Base-by-base conservation (phyloP, 352 stramenopile species). In the Globisporangium iwayamae region DNA sequence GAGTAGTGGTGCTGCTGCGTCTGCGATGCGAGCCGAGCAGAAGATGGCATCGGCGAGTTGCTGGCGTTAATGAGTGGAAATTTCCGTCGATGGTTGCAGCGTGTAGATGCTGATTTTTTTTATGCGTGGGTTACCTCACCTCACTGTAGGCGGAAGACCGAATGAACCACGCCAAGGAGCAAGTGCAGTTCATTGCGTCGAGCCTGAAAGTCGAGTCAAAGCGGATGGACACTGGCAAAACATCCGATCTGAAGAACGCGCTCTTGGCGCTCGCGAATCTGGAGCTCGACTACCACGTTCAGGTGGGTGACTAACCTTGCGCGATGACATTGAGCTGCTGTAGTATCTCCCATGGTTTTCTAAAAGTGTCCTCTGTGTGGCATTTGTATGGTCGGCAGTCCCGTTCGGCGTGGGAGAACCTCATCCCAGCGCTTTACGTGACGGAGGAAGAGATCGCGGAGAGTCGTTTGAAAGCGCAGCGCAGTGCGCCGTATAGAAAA, bases 141-240 rank as follows among this genome's bases (percentile, higher is more conserved):
- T 3, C 18, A 2, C 8, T 50, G 0, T 38, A 92, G 83, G 87
- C 87, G 2, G 87, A 96, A 70, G 87, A 94, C 51, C 76, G 85
- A 18, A 94, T 96, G 85, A 96, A 96, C 56, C 73, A 89, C 32
- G 87, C 87, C 6, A 87, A 88, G 48, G 85, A 94, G 57, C 87
- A 96, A 76, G 87, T 96, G 22, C 78, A 92, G 20, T 96, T 96
- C 57, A 96, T 96, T 41, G 85, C 87, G 13, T 89, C 83, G 41
- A 96, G 87, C 61, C 65, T 96, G 14, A 96, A 96, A 52, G 78
- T 93, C 6, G 87, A 96, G 69, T 85, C 84, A 4, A 91, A 81
- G 65, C 76, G 84, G 20, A 90, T 96, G 79, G 85, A 93, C 62
- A 89, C 78, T 11, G 87, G 85, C 16, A 92, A 88, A 66, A 82